Conservation (phyloP, 768 basidiomycete genomes). For the Dacryopinax spathularia region DNA sequence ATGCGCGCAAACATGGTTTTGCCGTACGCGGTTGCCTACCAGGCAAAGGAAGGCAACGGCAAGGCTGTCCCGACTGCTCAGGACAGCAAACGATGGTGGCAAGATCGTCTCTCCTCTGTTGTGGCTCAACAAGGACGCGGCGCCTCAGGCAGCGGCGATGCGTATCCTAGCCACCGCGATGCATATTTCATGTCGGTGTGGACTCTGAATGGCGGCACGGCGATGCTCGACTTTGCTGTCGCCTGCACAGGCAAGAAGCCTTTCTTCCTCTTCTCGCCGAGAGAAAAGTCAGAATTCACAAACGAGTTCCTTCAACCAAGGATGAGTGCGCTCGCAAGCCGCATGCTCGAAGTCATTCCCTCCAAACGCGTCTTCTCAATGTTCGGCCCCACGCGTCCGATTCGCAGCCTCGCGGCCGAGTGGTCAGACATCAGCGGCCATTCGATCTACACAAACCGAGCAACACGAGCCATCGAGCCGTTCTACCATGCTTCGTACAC, state of each 20-base stretch:
- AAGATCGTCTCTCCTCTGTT: background rate
- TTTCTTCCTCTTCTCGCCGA: background rate
- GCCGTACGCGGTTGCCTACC: background rate
- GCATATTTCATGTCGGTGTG: background rate
- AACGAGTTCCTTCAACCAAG: background rate
- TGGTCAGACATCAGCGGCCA: constrained; percentile 36
- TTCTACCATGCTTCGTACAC: constrained; percentile 52
- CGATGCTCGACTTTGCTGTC: background rate
- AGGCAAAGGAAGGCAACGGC: background rate
- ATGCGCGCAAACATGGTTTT: background rate
- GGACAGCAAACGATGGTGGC: background rate
- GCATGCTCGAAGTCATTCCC: background rate
- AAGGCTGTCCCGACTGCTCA: background rate
- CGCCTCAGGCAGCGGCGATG: background rate
- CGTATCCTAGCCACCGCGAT: background rate
- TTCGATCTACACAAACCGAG: constrained; percentile 13
- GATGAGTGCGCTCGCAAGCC: background rate
- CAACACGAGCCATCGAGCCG: constrained; percentile 26
- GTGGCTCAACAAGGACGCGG: background rate
- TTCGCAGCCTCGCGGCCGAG: constrained; percentile 31
- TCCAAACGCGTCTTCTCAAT: constrained; percentile 3
- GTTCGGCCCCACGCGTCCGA: constrained; percentile 31
- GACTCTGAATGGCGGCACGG: background rate
- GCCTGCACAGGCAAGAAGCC: background rate
- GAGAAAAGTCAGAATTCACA: background rate